phyloP scores from a whole-genome alignment of 2,329 filamentous ascomycete genomes.

The Fusarium setosum region DNA sequence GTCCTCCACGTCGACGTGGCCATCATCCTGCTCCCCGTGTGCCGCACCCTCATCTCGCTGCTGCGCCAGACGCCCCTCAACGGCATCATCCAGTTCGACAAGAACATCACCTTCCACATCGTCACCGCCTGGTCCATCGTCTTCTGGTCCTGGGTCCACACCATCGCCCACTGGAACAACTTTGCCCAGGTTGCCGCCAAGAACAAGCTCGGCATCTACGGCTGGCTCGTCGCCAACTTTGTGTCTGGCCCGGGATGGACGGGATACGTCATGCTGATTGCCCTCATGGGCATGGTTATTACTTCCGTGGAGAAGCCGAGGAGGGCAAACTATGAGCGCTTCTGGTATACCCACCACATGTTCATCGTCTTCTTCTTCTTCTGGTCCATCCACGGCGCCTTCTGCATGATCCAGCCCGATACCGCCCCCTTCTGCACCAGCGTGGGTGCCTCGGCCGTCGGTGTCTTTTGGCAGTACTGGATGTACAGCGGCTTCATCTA shows the following conservation, averaged over 20 bases:
- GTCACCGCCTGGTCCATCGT: slow-evolving; percentile 88
- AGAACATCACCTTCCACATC: slow-evolving; percentile 91
- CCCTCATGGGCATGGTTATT: slow-evolving; percentile 80
- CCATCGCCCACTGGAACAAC: slow-evolving; percentile 89
- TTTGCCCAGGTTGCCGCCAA: slow-evolving; percentile 80
- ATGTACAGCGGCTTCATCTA: slow-evolving; percentile 86
- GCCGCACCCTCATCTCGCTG: slow-evolving; percentile 85
- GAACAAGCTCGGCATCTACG: slow-evolving; percentile 81
- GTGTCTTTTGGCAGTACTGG: slow-evolving; percentile 93
- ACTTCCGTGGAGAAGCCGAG: slow-evolving; percentile 83
- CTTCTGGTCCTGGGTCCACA: slow-evolving; percentile 89
- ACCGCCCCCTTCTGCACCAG: slow-evolving; percentile 81
- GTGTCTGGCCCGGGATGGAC: slow-evolving; percentile 86
- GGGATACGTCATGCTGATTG: slow-evolving; percentile 85
- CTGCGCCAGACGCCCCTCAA: slow-evolving; percentile 84
- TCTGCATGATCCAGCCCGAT: slow-evolving; percentile 91
- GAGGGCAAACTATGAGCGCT: slow-evolving; percentile 86
- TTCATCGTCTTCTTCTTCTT: slow-evolving; percentile 91
- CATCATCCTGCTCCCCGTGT: slow-evolving; percentile 83
- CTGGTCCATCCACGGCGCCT: slow-evolving; percentile 90
- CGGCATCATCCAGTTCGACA: slow-evolving; percentile 88
- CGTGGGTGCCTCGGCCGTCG: slow-evolving; percentile 72
- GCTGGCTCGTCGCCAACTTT: slow-evolving; percentile 82
- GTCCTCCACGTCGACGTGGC: slow-evolving; percentile 86
- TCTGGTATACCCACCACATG: slow-evolving; percentile 92